phyloP scores from a whole-genome alignment of 2,329 filamentous ascomycete genomes.

The Aspergillus bombycis region DNA sequence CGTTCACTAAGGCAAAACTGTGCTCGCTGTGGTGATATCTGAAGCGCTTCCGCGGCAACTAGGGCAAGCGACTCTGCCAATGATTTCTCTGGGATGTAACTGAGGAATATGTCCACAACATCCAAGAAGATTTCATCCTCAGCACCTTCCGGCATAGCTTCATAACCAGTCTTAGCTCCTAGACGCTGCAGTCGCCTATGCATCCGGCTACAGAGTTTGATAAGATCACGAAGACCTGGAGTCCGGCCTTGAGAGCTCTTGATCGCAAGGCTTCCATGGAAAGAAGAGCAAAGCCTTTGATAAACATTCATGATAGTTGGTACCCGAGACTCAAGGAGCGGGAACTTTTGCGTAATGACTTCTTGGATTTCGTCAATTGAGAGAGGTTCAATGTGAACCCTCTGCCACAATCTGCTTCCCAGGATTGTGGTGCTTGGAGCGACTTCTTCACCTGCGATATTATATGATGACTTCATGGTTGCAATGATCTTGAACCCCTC shows the following conservation, averaged over 20 bases:
- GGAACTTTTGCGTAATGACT: slow-evolving; percentile 72
- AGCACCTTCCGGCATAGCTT: slow-evolving; percentile 71
- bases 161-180: slow-evolving; percentile 67
- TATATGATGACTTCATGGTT: slow-evolving; percentile 74
- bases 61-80: slow-evolving; percentile 58
- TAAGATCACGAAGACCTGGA: slow-evolving; percentile 73
- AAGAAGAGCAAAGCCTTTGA: slow-evolving; percentile 44
- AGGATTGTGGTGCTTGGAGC: slow-evolving; percentile 71
- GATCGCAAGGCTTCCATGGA: slow-evolving; percentile 42
- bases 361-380: slow-evolving; percentile 70
- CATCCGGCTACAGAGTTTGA: slow-evolving; percentile 88
- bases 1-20: slow-evolving; percentile 76
- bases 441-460: slow-evolving; percentile 71
- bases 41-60: slow-evolving; percentile 82
- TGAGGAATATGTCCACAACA: slow-evolving; percentile 88
- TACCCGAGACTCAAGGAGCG: slow-evolving; percentile 64
- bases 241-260: slow-evolving; percentile 54
- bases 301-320: slow-evolving; percentile 62
- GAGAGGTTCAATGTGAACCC: slow-evolving; percentile 70
- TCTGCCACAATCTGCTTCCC: slow-evolving; percentile 83
- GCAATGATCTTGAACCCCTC: slow-evolving; percentile 89
- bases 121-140: slow-evolving; percentile 90
- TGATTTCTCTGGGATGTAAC: slow-evolving; percentile 70
- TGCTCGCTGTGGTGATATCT: slow-evolving; percentile 78
- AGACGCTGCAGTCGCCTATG: slow-evolving; percentile 62